Conservation (phyloP, 352 stramenopile genomes). For the Pythium utonaiense region DNA sequence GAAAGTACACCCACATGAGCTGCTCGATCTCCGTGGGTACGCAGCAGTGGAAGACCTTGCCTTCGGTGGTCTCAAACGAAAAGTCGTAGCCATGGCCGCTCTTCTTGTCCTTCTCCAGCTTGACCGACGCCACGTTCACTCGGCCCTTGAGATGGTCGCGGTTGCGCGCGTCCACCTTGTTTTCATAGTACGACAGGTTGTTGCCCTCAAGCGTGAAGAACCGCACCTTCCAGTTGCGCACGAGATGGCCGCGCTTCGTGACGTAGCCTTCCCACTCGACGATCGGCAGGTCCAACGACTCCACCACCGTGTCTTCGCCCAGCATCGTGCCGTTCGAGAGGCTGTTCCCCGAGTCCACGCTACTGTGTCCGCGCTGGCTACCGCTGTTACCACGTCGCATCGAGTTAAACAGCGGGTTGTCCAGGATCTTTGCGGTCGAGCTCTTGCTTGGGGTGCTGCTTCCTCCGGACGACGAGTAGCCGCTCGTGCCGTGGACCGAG, state of each 20-base stretch:
- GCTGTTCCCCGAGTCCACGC: conserved; percentile 11
- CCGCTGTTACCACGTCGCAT: conserved; percentile 31
- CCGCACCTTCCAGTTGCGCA: conserved; percentile 86
- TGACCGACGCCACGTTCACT: conserved; percentile 74
- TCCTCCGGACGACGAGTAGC: conserved; percentile 24
- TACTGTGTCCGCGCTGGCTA: conserved; percentile 38
- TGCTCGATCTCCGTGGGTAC: conserved; percentile 81
- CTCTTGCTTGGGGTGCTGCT: conserved; percentile 38
- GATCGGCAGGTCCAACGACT: conserved; percentile 82
- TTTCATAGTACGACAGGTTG: conserved; percentile 87
- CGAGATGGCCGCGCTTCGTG: conserved; percentile 85
- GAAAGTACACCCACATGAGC: conserved; percentile 80
- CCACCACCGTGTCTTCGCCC: conserved; percentile 54
- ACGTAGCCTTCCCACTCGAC: conserved; percentile 89
- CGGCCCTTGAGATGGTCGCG: conserved; percentile 81
- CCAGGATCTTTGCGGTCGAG: conserved; percentile 38
- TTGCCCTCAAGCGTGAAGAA: conserved; percentile 89
- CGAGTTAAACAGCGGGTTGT: conserved; percentile 49
- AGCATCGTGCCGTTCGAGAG: conserved; percentile 15
- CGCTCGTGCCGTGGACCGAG: conserved; percentile 23
- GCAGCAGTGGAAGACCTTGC: conserved; percentile 81
- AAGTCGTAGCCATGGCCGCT: conserved; percentile 83
- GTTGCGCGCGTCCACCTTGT: conserved; percentile 86
- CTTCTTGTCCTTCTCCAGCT: conserved; percentile 74
- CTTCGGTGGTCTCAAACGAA: conserved; percentile 78